Conservation (phyloP, 306 rosid species). For the Cucumis sativus region Cucumber_9930_V3 NC_026657.2:31349501-31350000, state of each 20-base stretch:
- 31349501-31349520: background rate
- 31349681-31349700: conserved; percentile 14
- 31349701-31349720: conserved; percentile 17
- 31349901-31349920: background rate
- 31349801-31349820: conserved; percentile 90
- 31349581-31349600: conserved; percentile 92
- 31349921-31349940: conserved; percentile 11
- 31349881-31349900: conserved; percentile 7
- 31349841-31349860: conserved; percentile 94
- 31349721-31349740: background rate
- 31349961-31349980: conserved; percentile 82
- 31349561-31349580: conserved; percentile 88
- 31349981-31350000: conserved; percentile 77
- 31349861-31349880: conserved; percentile 75
- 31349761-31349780: conserved; percentile 98
- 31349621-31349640: conserved; percentile 88
- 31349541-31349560: conserved; percentile 66
- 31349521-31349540: conserved; percentile 38
- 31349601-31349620: conserved; percentile 69
- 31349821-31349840: conserved; percentile 98
- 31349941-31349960: conserved; percentile 2
- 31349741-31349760: conserved; percentile 90
- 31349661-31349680: conserved; percentile 13
- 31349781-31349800: conserved; percentile 79
- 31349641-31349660: conserved; percentile 92